phyloP scores from a whole-genome alignment of 2,329 filamentous ascomycete species.

The Phaeophleospora eucalypticola region DNA sequence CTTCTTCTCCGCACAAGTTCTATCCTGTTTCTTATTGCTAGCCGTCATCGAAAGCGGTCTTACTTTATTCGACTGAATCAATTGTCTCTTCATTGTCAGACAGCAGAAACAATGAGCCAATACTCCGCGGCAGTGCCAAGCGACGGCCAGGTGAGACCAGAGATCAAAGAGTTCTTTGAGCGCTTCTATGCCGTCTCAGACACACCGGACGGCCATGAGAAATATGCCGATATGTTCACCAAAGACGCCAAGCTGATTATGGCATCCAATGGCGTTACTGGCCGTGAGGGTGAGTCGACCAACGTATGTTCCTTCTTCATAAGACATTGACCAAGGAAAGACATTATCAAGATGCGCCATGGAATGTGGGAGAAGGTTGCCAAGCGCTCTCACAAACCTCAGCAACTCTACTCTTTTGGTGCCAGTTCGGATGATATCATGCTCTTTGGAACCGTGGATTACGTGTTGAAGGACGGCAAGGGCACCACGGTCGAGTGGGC shows the following conservation, averaged over 20 bases:
- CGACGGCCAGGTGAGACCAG: conserved; percentile 35
- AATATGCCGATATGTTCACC: conserved; percentile 48
- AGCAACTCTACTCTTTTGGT: conserved; percentile 51
- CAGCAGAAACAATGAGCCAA: conserved; percentile 25
- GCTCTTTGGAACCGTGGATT: conserved; percentile 52
- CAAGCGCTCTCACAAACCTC: conserved; percentile 43
- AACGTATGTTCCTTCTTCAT: neutral
- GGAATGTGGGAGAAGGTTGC: conserved; percentile 52
- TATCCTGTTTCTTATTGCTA: no score
- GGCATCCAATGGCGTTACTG: conserved; percentile 46
- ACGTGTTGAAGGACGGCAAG: conserved; percentile 50
- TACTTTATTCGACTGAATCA: no score
- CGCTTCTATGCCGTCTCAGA: conserved; percentile 46
- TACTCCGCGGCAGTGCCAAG: conserved; percentile 28
- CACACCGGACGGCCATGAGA: conserved; percentile 45
- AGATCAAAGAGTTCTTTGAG: conserved; percentile 44
- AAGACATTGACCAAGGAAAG: conserved; percentile 29
- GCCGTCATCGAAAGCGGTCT: no score
- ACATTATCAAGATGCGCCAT: conserved; percentile 50
- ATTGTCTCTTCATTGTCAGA: no score
- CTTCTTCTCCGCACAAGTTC: no score
- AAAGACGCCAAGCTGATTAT: conserved; percentile 50
- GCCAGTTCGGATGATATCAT: conserved; percentile 47
- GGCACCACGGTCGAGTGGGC: conserved; percentile 50
- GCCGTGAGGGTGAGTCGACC: conserved; percentile 39